Conservation (phyloP, 2,329 filamentous ascomycete genomes). For the Septoria linicola region DNA sequence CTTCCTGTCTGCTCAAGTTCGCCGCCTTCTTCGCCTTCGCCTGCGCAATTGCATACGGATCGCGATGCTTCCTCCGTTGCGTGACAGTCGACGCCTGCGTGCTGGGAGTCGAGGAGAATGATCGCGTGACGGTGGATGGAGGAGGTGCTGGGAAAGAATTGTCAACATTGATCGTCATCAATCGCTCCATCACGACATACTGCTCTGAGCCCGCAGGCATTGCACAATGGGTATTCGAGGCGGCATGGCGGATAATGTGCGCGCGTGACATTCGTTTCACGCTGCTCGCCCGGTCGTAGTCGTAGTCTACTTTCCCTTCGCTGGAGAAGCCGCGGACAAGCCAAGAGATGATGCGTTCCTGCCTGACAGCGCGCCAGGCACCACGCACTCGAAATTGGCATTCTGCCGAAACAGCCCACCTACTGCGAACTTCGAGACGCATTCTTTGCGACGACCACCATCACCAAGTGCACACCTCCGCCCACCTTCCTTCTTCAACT, state of each 20-base stretch:
- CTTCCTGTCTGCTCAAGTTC: constrained; percentile 72
- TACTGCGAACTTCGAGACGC: background rate
- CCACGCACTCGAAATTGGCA: constrained; percentile 7
- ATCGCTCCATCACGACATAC: constrained; percentile 29
- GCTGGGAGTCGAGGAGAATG: constrained; percentile 63
- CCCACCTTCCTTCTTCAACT: constrained; percentile 17
- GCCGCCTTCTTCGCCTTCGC: constrained; percentile 79
- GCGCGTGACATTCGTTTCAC: too few relatives aligned
- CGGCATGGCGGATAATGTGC: constrained; percentile 41
- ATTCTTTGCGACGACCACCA: constrained; percentile 20
- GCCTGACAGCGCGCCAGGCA: too few relatives aligned
- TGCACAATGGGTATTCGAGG: constrained; percentile 47
- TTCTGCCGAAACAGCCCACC: background rate
- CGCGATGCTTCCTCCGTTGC: constrained; percentile 66
- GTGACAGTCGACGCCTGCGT: constrained; percentile 57
- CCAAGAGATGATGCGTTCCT: too few relatives aligned
- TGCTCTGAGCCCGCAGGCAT: constrained; percentile 45
- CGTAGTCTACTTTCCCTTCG: too few relatives aligned
- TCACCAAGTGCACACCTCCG: constrained; percentile 20
- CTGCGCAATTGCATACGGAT: constrained; percentile 80
- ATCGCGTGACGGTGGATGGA: constrained; percentile 28
- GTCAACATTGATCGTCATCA: constrained; percentile 9
- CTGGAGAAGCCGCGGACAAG: too few relatives aligned
- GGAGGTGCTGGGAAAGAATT: constrained; percentile 14
- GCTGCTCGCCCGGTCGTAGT: too few relatives aligned